Conservation (phyloP, 192 early-diverging fungal genomes). For the Coemansia sp. region DNA sequence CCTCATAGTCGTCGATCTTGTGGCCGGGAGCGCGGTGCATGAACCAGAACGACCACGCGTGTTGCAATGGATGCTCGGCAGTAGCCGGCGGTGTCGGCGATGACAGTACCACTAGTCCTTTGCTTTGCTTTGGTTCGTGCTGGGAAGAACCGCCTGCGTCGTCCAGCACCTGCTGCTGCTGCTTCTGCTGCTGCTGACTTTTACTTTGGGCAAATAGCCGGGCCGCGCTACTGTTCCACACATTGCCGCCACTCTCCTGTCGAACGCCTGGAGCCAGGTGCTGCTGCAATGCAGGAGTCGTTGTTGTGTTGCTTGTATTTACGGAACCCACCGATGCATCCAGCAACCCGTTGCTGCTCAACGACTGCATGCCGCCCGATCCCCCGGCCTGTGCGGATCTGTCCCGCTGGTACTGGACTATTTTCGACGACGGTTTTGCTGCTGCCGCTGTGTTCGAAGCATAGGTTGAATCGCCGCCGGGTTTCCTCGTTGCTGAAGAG, state of each 20-base stretch:
- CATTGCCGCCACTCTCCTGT: conserved; percentile 2
- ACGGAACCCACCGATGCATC: neutral
- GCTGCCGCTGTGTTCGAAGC: conserved; percentile 3
- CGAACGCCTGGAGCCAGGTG: conserved; percentile 7
- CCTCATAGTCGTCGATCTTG: conserved; percentile 87
- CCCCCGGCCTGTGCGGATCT: conserved; percentile 9
- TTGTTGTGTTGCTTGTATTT: conserved; percentile 3
- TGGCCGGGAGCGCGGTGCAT: conserved; percentile 88
- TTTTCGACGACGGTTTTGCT: conserved; percentile 24
- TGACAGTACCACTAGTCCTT: neutral
- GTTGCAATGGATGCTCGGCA: conserved; percentile 67
- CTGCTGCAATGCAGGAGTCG: neutral
- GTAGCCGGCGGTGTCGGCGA: neutral
- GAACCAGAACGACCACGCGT: conserved; percentile 91
- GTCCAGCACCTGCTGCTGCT: neutral
- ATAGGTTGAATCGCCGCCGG: conserved; percentile 20
- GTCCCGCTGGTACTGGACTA: conserved; percentile 45
- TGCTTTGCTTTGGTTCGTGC: no score
- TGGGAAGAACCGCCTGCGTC: neutral
- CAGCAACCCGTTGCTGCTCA: neutral
- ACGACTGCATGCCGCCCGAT: conserved; percentile 1
- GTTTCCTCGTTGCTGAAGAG: conserved; percentile 21
- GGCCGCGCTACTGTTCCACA: conserved; percentile 12
- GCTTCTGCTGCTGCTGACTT: conserved; percentile 4
- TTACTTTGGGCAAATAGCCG: conserved; percentile 13